Evolutionary conservation across 306 rosid species (phyloP).

Genomic region (Gillenia trifoliata): DNA sequence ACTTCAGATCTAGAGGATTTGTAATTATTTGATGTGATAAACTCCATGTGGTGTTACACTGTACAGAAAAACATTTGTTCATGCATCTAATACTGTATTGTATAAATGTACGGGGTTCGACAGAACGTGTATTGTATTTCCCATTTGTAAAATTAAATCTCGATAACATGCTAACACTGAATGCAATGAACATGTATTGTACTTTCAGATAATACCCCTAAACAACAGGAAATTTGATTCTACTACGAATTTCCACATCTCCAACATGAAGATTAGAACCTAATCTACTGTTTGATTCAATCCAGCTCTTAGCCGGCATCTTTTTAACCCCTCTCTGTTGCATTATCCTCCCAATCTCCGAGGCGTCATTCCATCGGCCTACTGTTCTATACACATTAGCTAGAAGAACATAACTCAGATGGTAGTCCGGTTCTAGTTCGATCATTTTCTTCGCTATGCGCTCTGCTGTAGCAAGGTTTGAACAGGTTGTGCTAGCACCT

Average conservation of each 20-base stretch:
- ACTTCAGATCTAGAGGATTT: slow-evolving; percentile 19
- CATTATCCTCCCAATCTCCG: slow-evolving; percentile 65
- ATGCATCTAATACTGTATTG: slow-evolving; percentile 9
- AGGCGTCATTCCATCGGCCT: slow-evolving; percentile 82
- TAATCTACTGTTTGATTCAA: slow-evolving; percentile 36
- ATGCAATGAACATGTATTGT: too few species aligned
- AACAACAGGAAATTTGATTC: slow-evolving; percentile 7
- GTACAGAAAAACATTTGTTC: slow-evolving; percentile 19
- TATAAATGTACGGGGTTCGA: not conserved
- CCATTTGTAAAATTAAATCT: not conserved
- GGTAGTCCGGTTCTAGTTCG: slow-evolving; percentile 56
- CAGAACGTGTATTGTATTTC: not conserved
- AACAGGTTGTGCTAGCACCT: slow-evolving; percentile 72
- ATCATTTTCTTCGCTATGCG: slow-evolving; percentile 82
- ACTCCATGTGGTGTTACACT: slow-evolving; percentile 12
- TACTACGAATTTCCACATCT: slow-evolving; percentile 19
- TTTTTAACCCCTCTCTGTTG: slow-evolving; percentile 73
- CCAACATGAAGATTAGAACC: slow-evolving; percentile 26
- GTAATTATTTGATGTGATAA: slow-evolving; percentile 5
- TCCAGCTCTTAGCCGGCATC: slow-evolving; percentile 79
- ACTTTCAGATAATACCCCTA: slow-evolving; percentile 24
- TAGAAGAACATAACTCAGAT: slow-evolving; percentile 75
- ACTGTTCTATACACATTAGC: slow-evolving; percentile 66
- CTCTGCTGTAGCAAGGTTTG: slow-evolving; percentile 56
- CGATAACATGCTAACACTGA: not conserved